Base-by-base conservation (phyloP, 768 basidiomycete genomes). In the Thelephora aurantiotincta region DNA sequence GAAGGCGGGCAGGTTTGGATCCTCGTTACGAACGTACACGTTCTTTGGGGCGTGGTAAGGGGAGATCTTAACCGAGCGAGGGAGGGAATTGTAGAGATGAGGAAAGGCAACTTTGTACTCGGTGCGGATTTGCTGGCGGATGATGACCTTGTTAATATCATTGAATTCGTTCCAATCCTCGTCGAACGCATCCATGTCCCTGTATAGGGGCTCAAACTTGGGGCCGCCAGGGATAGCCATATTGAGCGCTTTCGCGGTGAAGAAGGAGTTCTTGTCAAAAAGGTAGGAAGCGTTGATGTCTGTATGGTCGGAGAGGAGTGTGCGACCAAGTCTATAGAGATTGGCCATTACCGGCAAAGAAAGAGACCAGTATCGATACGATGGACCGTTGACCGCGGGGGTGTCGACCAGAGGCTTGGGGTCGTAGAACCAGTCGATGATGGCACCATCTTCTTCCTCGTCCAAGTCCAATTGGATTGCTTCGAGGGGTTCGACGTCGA, bases 91-190 rank as follows among this genome's bases (percentile, higher is more conserved):
- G 68, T 99, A 99, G 1, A 99, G 74, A 59, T 99, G 94, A 30
- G 96, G 94, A 73, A 97, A 98, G 2, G 93, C 94, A 45, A 99
- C 92, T 63, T 94, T 97, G 75, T 99, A 97, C 67, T 99, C 96
- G 2, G 94, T 97, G 42, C 96, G 78, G 53, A 98, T 94, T 63
- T 96, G 90, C 60, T 98, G 92, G 18, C 96, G 92, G 55, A 99
- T 98, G 63, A 99, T 94, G 58, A 99, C 86, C 65, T 99, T 99
- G 69, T 96, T 93, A 65, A 98, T 96, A 60, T 99, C 96, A 61
- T 99, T 99, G 59, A 99, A 99, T 63, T 96, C 92, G 63, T 96
- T 96, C 92, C 92, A 96, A 60, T 99, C 96, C 61, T 98, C 96
- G 59, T 99, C 96, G 55, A 90, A 97, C 11, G 83, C 73, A 58